Conservation (phyloP, 768 basidiomycete genomes). For the Tricholoma furcatifolium region DNA sequence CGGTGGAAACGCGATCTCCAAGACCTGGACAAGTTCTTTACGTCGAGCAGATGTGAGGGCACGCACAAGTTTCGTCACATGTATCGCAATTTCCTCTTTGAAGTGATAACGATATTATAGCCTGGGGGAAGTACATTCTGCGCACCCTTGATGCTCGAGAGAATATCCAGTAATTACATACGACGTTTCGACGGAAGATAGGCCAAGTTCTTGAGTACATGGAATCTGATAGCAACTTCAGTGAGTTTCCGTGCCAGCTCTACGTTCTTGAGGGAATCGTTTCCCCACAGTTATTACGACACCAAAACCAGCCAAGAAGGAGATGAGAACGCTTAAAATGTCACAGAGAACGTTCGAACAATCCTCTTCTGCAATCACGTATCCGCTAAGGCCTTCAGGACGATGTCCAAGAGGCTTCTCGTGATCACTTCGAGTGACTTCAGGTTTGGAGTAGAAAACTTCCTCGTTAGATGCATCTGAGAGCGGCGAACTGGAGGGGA, state of each 20-base stretch:
- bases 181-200: slow-evolving; percentile 1
- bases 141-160: background rate
- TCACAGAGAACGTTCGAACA: background rate
- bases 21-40: background rate
- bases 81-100: background rate
- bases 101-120: background rate
- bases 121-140: background rate
- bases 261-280: background rate
- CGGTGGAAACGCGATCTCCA: background rate
- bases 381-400: background rate
- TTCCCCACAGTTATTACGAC: background rate
- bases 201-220: background rate
- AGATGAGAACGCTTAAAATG: background rate
- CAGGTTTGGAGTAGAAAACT: background rate
- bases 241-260: background rate
- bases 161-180: background rate
- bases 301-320: background rate
- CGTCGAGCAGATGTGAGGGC: background rate
- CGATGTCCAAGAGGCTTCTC: background rate
- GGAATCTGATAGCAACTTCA: background rate
- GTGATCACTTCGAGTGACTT: background rate
- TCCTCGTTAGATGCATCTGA: background rate
- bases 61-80: background rate
- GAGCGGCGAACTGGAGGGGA: background rate
- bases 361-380: background rate